phyloP scores from a whole-genome alignment of 139 green algal genomes.

The Closterium sp. region DNA sequence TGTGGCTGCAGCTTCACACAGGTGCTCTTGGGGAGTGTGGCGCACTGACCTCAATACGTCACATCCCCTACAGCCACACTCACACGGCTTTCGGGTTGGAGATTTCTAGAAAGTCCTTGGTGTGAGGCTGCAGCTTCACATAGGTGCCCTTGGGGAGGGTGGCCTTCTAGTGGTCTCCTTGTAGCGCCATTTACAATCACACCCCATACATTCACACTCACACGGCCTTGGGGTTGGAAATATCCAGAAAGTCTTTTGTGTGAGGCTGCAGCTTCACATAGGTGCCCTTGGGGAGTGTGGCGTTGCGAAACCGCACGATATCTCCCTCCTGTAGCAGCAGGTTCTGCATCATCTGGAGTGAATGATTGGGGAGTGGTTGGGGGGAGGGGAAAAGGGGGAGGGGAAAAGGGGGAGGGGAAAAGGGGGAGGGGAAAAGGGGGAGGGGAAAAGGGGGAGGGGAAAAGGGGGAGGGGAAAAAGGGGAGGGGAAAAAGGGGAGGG shows the following conservation, averaged over 20 bases:
- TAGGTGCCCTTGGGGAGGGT: slow-evolving; percentile 82
- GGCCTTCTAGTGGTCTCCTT: too few species aligned
- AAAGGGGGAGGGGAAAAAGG: too few species aligned
- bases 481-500: too few species aligned
- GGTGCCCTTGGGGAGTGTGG: slow-evolving; percentile 86
- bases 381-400: too few species aligned
- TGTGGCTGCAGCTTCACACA: slow-evolving; percentile 96
- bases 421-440: too few species aligned
- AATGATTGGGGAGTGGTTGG: too few species aligned
- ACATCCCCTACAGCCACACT: neutral
- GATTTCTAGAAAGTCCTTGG: slow-evolving; percentile 95
- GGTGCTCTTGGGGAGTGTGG: slow-evolving; percentile 80
- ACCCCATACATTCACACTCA: too few species aligned
- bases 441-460: too few species aligned
- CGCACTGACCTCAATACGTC: too few species aligned
- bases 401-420: too few species aligned
- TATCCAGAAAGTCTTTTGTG: slow-evolving; percentile 95
- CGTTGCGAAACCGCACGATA: slow-evolving; percentile 76
- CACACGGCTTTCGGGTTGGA: slow-evolving; percentile 91
- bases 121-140: slow-evolving; percentile 95
- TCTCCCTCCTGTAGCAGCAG: slow-evolving; percentile 87
- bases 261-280: slow-evolving; percentile 96
- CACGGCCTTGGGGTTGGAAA: slow-evolving; percentile 94
- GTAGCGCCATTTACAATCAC: too few species aligned
- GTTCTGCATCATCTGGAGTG: slow-evolving; percentile 92